Conservation (phyloP, 2,329 filamentous ascomycete species). For the Raffaelea arxii region DNA sequence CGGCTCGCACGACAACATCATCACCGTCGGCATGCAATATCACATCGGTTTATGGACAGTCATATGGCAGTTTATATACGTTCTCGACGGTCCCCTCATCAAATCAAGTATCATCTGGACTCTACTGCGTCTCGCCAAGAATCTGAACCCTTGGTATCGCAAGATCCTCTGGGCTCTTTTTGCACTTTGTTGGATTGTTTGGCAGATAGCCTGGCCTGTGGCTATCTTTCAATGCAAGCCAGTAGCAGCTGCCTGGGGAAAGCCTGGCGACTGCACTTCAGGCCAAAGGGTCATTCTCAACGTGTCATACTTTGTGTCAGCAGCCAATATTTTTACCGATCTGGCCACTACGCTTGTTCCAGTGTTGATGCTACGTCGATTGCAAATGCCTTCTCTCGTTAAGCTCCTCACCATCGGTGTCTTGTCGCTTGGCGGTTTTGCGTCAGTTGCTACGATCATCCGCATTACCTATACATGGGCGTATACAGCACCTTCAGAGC, state of each 20-base stretch:
- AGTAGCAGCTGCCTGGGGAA: not conserved
- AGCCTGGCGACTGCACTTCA: slow-evolving; percentile 11
- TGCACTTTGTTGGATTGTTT: slow-evolving; percentile 9
- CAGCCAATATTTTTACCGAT: slow-evolving; percentile 21
- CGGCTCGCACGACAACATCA: slow-evolving; percentile 1
- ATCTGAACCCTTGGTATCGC: slow-evolving; percentile 4
- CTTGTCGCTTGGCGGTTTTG: not conserved
- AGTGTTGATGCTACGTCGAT: slow-evolving; percentile 17
- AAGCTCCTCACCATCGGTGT: not conserved
- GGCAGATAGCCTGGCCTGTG: slow-evolving; percentile 12
- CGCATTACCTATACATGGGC: slow-evolving; percentile 3
- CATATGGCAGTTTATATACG: slow-evolving; percentile 5
- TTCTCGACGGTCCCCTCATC: slow-evolving; percentile 8
- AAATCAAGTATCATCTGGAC: slow-evolving; percentile 19
- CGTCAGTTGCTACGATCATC: slow-evolving; percentile 1
- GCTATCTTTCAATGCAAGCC: slow-evolving; percentile 15
- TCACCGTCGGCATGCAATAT: not conserved
- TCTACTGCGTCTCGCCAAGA: slow-evolving; percentile 17
- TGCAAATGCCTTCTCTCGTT: slow-evolving; percentile 14
- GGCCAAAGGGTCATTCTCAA: slow-evolving; percentile 11
- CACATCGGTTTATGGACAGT: not conserved
- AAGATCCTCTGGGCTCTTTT: slow-evolving; percentile 11
- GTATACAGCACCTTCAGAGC: not conserved
- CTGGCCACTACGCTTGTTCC: slow-evolving; percentile 16
- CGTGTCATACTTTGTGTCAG: slow-evolving; percentile 19